These are phyloP conservation scores for Sungouiella blattae DNA, from an alignment of 805 yeast species.

Conservation along the genomic window DNA sequence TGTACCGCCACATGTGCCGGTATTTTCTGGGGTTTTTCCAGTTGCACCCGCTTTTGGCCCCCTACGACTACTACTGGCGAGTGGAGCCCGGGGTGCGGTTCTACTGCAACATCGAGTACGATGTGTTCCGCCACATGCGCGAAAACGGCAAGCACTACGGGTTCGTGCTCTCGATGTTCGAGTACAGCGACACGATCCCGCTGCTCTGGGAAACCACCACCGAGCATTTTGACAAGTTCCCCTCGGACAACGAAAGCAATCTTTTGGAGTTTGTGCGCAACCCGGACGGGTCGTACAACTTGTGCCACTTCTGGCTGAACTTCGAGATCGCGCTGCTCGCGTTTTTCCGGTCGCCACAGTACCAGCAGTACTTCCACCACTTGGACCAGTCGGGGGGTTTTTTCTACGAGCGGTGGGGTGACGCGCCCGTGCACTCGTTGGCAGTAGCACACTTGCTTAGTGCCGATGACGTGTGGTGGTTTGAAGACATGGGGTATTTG, in stretches of 20 bases:
- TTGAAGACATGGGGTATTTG: slow-evolving; percentile 3
- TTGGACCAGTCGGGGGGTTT: slow-evolving; percentile 3
- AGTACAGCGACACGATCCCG: slow-evolving; percentile 58
- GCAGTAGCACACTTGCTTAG: slow-evolving; percentile 1
- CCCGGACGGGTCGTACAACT: slow-evolving; percentile 1
- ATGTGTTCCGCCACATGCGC: slow-evolving; percentile 58
- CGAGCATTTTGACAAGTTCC: not conserved
- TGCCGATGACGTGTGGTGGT: slow-evolving; percentile 1
- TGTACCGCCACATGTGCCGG: slow-evolving; percentile 70
- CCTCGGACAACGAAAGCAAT: not conserved
- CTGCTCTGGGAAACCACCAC: slow-evolving; percentile 48
- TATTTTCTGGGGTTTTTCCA: slow-evolving; percentile 50
- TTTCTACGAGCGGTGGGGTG: slow-evolving; percentile 6
- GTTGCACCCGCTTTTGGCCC: slow-evolving; percentile 51
- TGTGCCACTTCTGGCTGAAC: slow-evolving; percentile 6
- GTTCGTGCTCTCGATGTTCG: slow-evolving; percentile 63
- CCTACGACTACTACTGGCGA: slow-evolving; percentile 73
- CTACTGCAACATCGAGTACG: slow-evolving; percentile 60
- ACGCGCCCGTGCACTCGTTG: slow-evolving; percentile 4
- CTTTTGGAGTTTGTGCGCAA: not conserved
- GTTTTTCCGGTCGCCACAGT: slow-evolving; percentile 1
- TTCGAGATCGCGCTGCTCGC: slow-evolving; percentile 2
- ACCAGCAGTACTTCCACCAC: not conserved
- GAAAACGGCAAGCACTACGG: slow-evolving; percentile 58
- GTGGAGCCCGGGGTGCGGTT: slow-evolving; percentile 67